These are phyloP conservation scores for Moesziomyces antarcticus DNA, from an alignment of 1,284 basidiomycete species.

Conservation along the genomic window DNA sequence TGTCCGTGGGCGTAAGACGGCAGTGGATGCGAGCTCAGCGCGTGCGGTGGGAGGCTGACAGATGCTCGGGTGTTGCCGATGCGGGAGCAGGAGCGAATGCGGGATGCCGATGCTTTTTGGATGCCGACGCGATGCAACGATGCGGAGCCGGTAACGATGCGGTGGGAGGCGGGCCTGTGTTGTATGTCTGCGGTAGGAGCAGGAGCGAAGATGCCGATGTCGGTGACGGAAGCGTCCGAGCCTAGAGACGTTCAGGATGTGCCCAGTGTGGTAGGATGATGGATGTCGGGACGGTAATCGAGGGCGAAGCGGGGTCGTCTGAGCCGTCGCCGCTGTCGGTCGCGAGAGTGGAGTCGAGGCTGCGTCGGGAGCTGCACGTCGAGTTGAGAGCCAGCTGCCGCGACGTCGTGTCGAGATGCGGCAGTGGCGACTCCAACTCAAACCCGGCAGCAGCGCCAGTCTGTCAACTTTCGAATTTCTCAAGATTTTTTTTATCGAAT, in stretches of 20 bases:
- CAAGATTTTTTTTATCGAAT: conserved; percentile 28
- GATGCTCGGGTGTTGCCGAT: neutral
- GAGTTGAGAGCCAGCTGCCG: conserved; percentile 14
- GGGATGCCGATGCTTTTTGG: neutral
- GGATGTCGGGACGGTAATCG: conserved; percentile 3
- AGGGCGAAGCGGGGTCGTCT: conserved; percentile 9
- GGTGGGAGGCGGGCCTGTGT: neutral
- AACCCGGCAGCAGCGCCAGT: neutral
- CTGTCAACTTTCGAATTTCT: neutral
- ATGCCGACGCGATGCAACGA: neutral
- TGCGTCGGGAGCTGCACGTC: conserved; percentile 23
- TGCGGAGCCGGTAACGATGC: neutral
- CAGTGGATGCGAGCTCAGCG: no score
- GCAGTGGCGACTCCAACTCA: conserved; percentile 1
- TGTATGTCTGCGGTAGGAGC: neutral
- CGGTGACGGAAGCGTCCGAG: no score
- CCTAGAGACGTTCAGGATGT: no score
- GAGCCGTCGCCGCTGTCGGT: conserved; percentile 6
- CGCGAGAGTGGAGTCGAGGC: conserved; percentile 8
- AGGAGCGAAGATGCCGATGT: neutral
- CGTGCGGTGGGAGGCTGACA: neutral
- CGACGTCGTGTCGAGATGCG: conserved; percentile 7
- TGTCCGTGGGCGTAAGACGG: no score
- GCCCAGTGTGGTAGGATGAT: neutral
- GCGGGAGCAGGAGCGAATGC: neutral